Percentiles rank a stretch among this genome's conserved stretches.
Conservation (phyloP, 2,329 filamentous ascomycete species). For the Alternaria brassicae region DNA sequence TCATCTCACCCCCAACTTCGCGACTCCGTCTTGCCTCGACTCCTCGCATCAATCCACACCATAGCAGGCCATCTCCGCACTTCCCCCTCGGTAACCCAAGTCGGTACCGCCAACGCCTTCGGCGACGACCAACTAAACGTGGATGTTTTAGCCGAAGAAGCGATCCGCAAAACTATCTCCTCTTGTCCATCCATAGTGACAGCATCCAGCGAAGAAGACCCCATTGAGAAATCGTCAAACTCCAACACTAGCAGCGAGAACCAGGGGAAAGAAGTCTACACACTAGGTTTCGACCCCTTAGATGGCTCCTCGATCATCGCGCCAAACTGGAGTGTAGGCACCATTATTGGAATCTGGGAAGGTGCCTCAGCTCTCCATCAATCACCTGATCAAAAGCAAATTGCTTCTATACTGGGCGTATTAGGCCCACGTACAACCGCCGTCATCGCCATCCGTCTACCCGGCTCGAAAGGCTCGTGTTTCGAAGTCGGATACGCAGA, state of each 20-base stretch:
- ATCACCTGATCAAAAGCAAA: constrained; percentile 29
- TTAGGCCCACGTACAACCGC: constrained; percentile 52
- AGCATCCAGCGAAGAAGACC: constrained; percentile 69
- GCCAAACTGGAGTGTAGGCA: constrained; percentile 54
- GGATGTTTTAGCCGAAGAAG: constrained; percentile 64
- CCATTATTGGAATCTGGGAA: constrained; percentile 66
- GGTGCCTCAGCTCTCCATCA: constrained; percentile 34
- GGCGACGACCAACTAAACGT: constrained; percentile 65
- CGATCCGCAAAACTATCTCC: constrained; percentile 63
- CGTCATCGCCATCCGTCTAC: constrained; percentile 61
- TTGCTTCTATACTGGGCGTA: constrained; percentile 46
- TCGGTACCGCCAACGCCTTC: constrained; percentile 60
- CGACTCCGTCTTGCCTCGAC: constrained; percentile 22
- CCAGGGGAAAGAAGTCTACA: constrained; percentile 52
- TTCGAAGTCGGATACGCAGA: constrained; percentile 60
- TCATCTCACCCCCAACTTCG: constrained; percentile 11
- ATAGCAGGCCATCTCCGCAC: constrained; percentile 26
- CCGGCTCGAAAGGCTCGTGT: constrained; percentile 51
- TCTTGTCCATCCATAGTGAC: constrained; percentile 61
- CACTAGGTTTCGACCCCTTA: constrained; percentile 68
- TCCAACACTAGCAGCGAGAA: constrained; percentile 21
- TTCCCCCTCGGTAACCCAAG: constrained; percentile 27
- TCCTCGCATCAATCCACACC: constrained; percentile 23
- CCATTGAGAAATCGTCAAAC: constrained; percentile 52
- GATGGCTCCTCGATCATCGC: constrained; percentile 67